These are phyloP conservation scores for Mycena vulgaris DNA, from an alignment of 768 basidiomycete species.

Conservation along the genomic window DNA sequence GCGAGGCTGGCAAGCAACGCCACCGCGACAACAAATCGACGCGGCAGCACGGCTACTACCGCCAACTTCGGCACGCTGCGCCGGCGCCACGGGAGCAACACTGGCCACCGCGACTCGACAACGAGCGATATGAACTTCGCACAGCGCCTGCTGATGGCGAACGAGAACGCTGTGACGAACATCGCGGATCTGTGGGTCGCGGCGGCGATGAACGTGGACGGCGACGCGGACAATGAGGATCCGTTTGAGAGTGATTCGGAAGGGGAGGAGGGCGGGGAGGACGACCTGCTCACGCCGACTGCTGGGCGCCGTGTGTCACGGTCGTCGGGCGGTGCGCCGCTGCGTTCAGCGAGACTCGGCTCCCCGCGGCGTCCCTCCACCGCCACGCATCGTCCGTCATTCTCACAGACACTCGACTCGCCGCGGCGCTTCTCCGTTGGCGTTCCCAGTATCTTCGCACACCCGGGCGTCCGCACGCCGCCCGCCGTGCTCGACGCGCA, in stretches of 20 bases:
- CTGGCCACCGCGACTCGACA: conserved; percentile 59
- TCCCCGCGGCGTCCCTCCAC: conserved; percentile 41
- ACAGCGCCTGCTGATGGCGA: conserved; percentile 90
- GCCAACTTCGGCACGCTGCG: conserved; percentile 47
- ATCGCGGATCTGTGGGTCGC: conserved; percentile 99
- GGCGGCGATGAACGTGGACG: conserved; percentile 95
- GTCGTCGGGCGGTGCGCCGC: conserved; percentile 43
- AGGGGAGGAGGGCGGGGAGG: conserved; percentile 52
- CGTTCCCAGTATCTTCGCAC: conserved; percentile 86
- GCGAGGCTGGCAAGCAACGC: conserved; percentile 67
- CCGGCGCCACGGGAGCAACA: conserved; percentile 66
- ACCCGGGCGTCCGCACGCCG: conserved; percentile 86
- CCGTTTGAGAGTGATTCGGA: conserved; percentile 73
- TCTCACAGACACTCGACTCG: conserved; percentile 50
- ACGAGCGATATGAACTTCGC: conserved; percentile 85
- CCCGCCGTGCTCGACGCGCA: conserved; percentile 84
- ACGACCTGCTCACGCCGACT: conserved; percentile 40
- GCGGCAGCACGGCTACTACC: conserved; percentile 67
- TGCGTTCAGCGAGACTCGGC: conserved; percentile 15
- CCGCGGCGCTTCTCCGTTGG: conserved; percentile 70
- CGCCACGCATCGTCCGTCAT: conserved; percentile 45
- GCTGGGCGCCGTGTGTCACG: conserved; percentile 38
- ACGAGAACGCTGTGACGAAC: conserved; percentile 94
- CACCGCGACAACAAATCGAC: conserved; percentile 60
- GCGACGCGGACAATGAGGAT: conserved; percentile 92